Base-by-base conservation (phyloP, 2,329 filamentous ascomycete genomes). In the Colletotrichum trifolii region DNA sequence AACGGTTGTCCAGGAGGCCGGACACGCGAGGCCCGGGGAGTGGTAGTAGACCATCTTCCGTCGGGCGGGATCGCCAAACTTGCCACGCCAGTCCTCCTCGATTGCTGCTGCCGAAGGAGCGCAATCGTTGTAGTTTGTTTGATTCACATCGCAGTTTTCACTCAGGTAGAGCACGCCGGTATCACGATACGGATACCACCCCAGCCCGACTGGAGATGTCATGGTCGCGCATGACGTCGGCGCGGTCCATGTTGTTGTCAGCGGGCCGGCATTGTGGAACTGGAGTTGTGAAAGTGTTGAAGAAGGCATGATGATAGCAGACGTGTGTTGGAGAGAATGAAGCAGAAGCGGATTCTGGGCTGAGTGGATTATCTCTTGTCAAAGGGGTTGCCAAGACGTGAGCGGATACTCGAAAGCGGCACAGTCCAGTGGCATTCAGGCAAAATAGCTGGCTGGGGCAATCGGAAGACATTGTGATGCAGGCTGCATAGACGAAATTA, bases 1-100 rank as follows among this genome's bases (percentile, higher is more conserved):
- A 8, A 35, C 50, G 9, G 56, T 60, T 2, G 17, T 38, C 62
- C 62, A 65, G 2, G 35, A 38, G 11, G 40, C 34, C 9, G 50
- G 62, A 17, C 56, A 60, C 8, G 45, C 33, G 12, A 45, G 13
- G 3, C 43, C 56, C 11, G 56, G 56, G 8, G 50, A 65, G 38
- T 52, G 39, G 11, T 49, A 59, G 8, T 33, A 8, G 33, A 52
- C 3, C 11, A 39, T n/a, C 4, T 36, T n/a, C 13, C n/a, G 8
- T 12, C 33, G 17, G 25, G n/a, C 12, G 8, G 17, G 50, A 11
- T 54, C 34, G 15, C 15, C 4, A 13, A n/a, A 36, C 38, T 38
- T 11, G 13, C 34, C 8, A 13, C 8, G 11, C 39, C 12, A 54
- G 40, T 33, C 11, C 12, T n/a, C n/a, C 6, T 42, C n/a, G 17